Percentiles rank a stretch among this genome's conserved stretches.
phyloP scores from a whole-genome alignment of 2,329 filamentous ascomycete genomes.

The Aschersonia sp. region DNA sequence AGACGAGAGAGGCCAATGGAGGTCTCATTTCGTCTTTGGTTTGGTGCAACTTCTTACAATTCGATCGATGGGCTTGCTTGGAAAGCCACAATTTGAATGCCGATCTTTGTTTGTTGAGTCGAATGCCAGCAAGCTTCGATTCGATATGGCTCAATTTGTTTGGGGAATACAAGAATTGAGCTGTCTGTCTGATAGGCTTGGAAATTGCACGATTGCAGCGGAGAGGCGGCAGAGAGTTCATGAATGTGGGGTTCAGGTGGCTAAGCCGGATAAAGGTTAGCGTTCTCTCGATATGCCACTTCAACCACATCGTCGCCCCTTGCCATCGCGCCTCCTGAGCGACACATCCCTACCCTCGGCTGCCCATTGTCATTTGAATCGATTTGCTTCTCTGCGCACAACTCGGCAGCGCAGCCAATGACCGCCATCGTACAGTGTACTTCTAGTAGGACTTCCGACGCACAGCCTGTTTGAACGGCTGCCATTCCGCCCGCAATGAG shows the following conservation, averaged over 20 bases:
- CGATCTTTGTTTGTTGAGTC: no score
- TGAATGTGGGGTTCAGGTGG: conserved; percentile 11
- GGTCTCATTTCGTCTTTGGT: no score
- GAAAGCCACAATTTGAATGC: no score
- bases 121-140: no score
- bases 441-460: background rate
- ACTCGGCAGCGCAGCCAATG: background rate
- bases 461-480: background rate
- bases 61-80: no score
- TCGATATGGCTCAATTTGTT: background rate
- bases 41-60: no score
- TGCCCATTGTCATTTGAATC: background rate
- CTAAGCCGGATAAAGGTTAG: conserved; percentile 18
- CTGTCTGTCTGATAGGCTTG: background rate
- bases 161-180: background rate
- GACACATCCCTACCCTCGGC: background rate
- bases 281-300: conserved; percentile 23
- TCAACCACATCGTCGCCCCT: conserved; percentile 19
- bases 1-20: no score
- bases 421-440: background rate
- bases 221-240: conserved; percentile 15
- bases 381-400: background rate
- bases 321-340: conserved; percentile 21
- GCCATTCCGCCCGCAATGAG: conserved; percentile 33
- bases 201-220: background rate